These are phyloP conservation scores for Botrytis fragariae DNA, from an alignment of 2,329 filamentous ascomycete species.

Conservation along the genomic window DNA sequence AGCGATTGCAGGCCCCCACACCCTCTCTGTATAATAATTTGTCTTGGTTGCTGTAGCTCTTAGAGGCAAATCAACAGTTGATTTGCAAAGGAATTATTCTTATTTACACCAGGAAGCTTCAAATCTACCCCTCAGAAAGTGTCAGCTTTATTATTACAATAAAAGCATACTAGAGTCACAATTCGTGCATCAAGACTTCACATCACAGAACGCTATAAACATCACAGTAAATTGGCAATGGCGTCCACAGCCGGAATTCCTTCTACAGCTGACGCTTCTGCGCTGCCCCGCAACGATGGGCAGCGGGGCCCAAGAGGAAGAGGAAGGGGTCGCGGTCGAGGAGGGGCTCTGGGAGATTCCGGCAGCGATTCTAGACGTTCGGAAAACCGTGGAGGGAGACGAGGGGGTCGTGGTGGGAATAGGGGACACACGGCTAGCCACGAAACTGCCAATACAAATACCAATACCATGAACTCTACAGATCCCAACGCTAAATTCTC, in stretches of 20 bases:
- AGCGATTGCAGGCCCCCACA: slow-evolving; percentile 9
- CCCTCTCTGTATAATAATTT: slow-evolving; percentile 11
- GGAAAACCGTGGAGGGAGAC: slow-evolving; percentile 30
- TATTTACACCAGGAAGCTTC: not conserved
- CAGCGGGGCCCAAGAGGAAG: slow-evolving; percentile 42
- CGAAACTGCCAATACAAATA: slow-evolving; percentile 9
- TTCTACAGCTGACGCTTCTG: slow-evolving; percentile 22
- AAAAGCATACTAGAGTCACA: not conserved
- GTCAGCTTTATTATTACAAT: not conserved
- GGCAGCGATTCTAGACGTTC: slow-evolving; percentile 35
- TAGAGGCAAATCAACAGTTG: not conserved
- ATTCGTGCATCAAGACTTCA: not conserved
- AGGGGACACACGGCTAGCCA: slow-evolving; percentile 19
- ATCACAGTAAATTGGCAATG: slow-evolving; percentile 8
- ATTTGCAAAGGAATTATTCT: not conserved
- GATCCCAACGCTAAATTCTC: not conserved
- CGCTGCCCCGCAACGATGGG: slow-evolving; percentile 32
- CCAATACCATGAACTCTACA: slow-evolving; percentile 9
- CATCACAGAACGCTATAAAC: slow-evolving; percentile 1
- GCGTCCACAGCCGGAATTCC: slow-evolving; percentile 21
- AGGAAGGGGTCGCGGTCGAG: slow-evolving; percentile 26
- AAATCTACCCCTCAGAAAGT: not conserved
- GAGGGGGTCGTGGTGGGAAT: slow-evolving; percentile 30
- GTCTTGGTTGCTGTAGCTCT: slow-evolving; percentile 1
- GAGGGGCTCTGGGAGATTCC: slow-evolving; percentile 10